A percentile compares a stretch with the other conserved stretches of the same genome.
Conservation (phyloP, 305 asterid species). For the Solanum hybrid region DNA sequence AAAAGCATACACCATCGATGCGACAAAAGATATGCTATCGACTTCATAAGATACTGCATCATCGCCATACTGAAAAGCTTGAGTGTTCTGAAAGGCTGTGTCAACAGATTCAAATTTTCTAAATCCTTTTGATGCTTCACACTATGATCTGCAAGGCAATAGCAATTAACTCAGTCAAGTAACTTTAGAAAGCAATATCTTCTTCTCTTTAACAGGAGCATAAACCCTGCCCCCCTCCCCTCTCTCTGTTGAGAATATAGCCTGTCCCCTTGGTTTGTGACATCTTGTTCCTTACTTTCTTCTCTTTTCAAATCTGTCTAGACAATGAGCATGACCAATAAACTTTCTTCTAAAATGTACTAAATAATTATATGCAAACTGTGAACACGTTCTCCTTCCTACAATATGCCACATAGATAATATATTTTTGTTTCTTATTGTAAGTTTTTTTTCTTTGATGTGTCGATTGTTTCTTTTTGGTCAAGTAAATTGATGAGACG, state of each 20-base stretch:
- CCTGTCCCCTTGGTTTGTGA: not conserved
- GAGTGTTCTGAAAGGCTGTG: slow-evolving; percentile 36
- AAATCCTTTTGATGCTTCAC: slow-evolving; percentile 32
- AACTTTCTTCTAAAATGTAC: not conserved
- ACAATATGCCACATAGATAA: not conserved
- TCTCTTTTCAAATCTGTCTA: not conserved
- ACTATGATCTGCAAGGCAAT: slow-evolving; percentile 29
- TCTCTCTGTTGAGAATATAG: not conserved
- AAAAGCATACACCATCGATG: slow-evolving; percentile 53
- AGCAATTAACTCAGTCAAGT: not conserved
- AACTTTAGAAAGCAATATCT: not conserved
- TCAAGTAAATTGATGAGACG: not conserved
- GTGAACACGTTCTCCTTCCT: not conserved
- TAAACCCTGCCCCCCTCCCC: no score
- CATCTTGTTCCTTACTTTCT: not conserved
- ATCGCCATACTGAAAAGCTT: slow-evolving; percentile 52
- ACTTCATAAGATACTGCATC: slow-evolving; percentile 41
- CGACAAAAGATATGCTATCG: slow-evolving; percentile 52
- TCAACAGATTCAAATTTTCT: slow-evolving; percentile 32
- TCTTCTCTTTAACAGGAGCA: not conserved
- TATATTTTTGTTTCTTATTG: not conserved
- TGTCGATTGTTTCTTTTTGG: not conserved
- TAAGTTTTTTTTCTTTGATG: not conserved
- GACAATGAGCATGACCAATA: not conserved
- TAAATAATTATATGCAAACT: not conserved